Evolutionary conservation across 306 rosid genomes (phyloP), one percentile per base, ranked within the genome.

Genomic region (Lupinus albus): DNA sequence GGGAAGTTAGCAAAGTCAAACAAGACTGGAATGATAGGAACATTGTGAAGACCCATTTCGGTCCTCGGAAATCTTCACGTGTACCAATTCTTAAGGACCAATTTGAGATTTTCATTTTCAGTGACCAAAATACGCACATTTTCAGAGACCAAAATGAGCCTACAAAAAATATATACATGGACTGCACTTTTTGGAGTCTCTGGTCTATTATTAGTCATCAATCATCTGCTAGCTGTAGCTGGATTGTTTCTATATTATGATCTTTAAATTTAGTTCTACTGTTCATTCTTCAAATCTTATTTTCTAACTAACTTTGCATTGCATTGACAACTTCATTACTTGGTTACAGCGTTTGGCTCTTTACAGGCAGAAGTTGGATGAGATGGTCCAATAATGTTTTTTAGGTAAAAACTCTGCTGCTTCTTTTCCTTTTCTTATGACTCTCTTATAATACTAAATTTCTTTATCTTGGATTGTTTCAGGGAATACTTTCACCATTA

Each of bases 291-390:
- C 44, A 12, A 38, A 41, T 68, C 44, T 71, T 38, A 10, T 64
- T 44, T 68, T 51, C 62, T 6, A 48, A 71, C 73, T 28, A 55
- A 61, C 32, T 49, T 65, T 8, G 42, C 54, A 46, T 72, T 67
- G 28, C 65, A 44, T 51, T 76, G 39, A 81, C 73, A 55, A 32
- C 28, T 68, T 32, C 47, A 39, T 47, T 33, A 21, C 56, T 60
- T 73, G 58, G 42, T 73, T 61, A 18, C 84, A 81, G 85, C 73
- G 70, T 63, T 68, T 81, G 77, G 85, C 85, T 64, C 82, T 63
- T 51, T 81, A 81, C 79, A 81, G 59, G 18, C 71, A 81, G 61
- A 81, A 77, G 75, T 73, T 81, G 79, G 85, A 81, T 64, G 77
- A 81, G 12, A 73, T 73, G 85, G 44, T 68, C 71, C 11, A 77